Evolutionary conservation across 805 yeast species (phyloP), one percentile per base, ranked within the genome.

Genomic region (Phaffomyces opuntiae): DNA sequence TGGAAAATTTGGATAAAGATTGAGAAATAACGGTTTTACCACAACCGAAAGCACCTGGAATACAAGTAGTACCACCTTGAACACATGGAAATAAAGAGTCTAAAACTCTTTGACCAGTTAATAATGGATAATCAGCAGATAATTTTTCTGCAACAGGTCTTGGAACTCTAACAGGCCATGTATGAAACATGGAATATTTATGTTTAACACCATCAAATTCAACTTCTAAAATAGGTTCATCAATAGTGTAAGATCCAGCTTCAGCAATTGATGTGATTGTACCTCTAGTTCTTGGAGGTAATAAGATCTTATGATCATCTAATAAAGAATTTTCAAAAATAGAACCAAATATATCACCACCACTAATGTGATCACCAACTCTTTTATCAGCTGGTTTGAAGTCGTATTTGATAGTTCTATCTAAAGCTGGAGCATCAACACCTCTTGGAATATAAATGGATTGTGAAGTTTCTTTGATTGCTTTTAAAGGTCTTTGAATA

Each of bases 31-130:
- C 99, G 12, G 99, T 91, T 67, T 90, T 93, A 69, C 99, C 99
- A 72, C 98, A 93, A 53, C 99, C 99, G 61, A 93, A 93, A 53
- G 99, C 99, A 72, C 99, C 99, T 40, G 99, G 99, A 67, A 93
- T 93, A 84, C 99, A 95, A 33, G 99, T 93, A 36, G 99, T 93
- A 75, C 99, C 99, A 73, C 99, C 99, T 75, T 93, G 99, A 59
- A 93, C 99, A 80, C 95, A 86, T 40, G 99, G 99, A 78, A 93
- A 93, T 54, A 93, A 78, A 29, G 99, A 83, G 70, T 93, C 99
- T 67, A 93, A 76, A 43, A 93, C 99, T 78, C 99, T 87, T 75
- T 93, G 99, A 61, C 99, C 99, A 17, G 99, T 93, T 60, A 93
- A 78, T 58, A 93, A 77, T 43, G 99, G 99, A 68, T 85, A 80